Conservation (phyloP, 495 filamentous ascomycete species). For the Zalerion maritima region DNA sequence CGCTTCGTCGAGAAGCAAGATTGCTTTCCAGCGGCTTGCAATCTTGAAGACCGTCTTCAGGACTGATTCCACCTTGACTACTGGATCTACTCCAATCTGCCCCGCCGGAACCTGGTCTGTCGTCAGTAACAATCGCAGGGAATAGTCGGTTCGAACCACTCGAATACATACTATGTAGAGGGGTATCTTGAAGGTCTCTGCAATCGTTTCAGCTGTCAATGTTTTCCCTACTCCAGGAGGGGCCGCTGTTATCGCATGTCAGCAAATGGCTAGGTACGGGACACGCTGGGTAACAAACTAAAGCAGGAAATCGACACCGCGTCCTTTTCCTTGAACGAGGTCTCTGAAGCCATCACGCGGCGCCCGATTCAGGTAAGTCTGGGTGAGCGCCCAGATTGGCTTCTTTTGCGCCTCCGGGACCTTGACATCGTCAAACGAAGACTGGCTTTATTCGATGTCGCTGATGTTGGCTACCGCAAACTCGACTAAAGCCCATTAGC, state of each 20-base stretch:
- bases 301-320: slow-evolving; percentile 6
- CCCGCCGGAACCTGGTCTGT: slow-evolving; percentile 6
- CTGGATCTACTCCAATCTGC: slow-evolving; percentile 6
- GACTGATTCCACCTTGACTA: slow-evolving; percentile 7
- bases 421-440: slow-evolving; percentile 5
- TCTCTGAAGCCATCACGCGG: slow-evolving; percentile 6
- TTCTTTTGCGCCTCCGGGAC: slow-evolving; percentile 3
- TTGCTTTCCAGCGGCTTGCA: too few relatives aligned
- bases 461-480: slow-evolving; percentile 2
- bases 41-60: slow-evolving; percentile 5
- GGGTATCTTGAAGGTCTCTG: slow-evolving; percentile 3
- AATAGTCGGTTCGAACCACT: slow-evolving; percentile 2
- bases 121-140: too few relatives aligned
- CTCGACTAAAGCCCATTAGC: too few relatives aligned
- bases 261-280: slow-evolving; percentile 1
- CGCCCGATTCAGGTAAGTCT: slow-evolving; percentile 3
- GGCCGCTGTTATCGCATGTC: slow-evolving; percentile 4
- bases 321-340: slow-evolving; percentile 8
- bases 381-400: slow-evolving; percentile 4
- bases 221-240: slow-evolving; percentile 7
- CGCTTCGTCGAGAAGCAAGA: too few relatives aligned
- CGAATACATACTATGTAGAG: slow-evolving; percentile 6
- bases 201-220: slow-evolving; percentile 7
- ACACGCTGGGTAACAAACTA: slow-evolving; percentile 5
- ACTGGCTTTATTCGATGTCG: slow-evolving; percentile 5